Percentiles rank a stretch among this genome's conserved stretches.
Conservation (phyloP, 805 yeast species). For the Schwanniomyces yamadae region DNA sequence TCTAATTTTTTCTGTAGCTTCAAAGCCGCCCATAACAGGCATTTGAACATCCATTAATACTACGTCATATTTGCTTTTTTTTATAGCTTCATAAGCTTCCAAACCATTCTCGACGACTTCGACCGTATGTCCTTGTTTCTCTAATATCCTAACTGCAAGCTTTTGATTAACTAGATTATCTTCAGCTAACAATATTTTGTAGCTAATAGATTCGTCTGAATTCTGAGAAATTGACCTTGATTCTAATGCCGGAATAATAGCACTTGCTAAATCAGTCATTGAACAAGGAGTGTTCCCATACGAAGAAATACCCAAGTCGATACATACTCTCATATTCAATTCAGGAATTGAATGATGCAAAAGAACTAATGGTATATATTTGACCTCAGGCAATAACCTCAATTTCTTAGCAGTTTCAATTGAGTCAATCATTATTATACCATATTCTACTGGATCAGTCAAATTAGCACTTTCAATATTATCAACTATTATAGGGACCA, state of each 20-base stretch:
- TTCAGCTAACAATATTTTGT: constrained; percentile 76
- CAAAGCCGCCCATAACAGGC: constrained; percentile 96
- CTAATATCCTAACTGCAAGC: constrained; percentile 79
- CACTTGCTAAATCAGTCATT: constrained; percentile 75
- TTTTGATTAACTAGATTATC: constrained; percentile 87
- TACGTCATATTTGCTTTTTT: constrained; percentile 68
- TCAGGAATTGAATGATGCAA: constrained; percentile 74
- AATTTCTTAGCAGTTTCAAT: constrained; percentile 70
- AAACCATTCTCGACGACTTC: constrained; percentile 85
- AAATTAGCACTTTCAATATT: constrained; percentile 58
- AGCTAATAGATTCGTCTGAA: constrained; percentile 74
- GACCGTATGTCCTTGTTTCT: constrained; percentile 81
- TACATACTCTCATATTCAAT: constrained; percentile 75
- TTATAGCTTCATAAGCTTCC: constrained; percentile 76
- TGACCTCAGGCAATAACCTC: constrained; percentile 70
- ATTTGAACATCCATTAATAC: constrained; percentile 91
- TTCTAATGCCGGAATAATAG: constrained; percentile 81
- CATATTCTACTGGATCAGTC: constrained; percentile 60
- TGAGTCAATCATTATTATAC: constrained; percentile 79
- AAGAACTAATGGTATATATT: constrained; percentile 80
- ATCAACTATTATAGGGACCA: constrained; percentile 60
- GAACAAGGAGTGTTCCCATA: constrained; percentile 90
- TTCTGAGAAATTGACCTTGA: constrained; percentile 77
- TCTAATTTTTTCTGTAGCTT: constrained; percentile 81
- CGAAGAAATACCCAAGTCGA: constrained; percentile 83